A percentile compares a stretch with the other conserved stretches of the same genome.
These are phyloP conservation scores for Litsea cubeba DNA, from an alignment of 164 flowering plant genomes.

Conservation along the genomic window DNA sequence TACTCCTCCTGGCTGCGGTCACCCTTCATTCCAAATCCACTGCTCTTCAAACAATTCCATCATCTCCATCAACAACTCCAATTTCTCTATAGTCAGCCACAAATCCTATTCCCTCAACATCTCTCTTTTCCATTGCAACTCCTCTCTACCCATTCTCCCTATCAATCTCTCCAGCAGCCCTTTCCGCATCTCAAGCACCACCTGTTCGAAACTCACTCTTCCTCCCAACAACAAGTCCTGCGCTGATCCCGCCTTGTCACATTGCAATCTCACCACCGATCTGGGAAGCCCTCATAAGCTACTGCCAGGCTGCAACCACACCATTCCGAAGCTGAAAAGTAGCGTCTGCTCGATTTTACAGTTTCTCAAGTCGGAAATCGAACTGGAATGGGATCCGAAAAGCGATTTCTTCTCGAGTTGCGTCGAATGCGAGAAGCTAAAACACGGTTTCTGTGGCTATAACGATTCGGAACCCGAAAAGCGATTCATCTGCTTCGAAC, in stretches of 20 bases:
- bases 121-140: slow-evolving; percentile 27
- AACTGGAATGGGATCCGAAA: slow-evolving; percentile 47
- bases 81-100: slow-evolving; percentile 42
- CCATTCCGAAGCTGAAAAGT: neutral
- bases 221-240: neutral
- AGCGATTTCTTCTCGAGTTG: slow-evolving; percentile 44
- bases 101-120: slow-evolving; percentile 39
- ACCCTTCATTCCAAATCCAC: slow-evolving; percentile 60
- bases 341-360: neutral
- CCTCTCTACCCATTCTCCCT: slow-evolving; percentile 4
- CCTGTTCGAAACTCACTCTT: slow-evolving; percentile 59
- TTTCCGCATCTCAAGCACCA: slow-evolving; percentile 47
- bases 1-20: slow-evolving; percentile 56
- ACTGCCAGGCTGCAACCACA: slow-evolving; percentile 27
- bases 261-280: slow-evolving; percentile 41
- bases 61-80: slow-evolving; percentile 51
- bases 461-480: slow-evolving; percentile 52
- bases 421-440: slow-evolving; percentile 27
- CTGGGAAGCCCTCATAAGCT: slow-evolving; percentile 36
- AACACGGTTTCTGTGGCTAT: slow-evolving; percentile 61
- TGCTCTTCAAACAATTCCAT: slow-evolving; percentile 44
- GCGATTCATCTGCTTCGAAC: slow-evolving; percentile 47
- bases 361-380: slow-evolving; percentile 30
- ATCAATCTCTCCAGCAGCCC: slow-evolving; percentile 49
- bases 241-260: slow-evolving; percentile 19